phyloP scores from a whole-genome alignment of 495 filamentous ascomycete species.

The Venustampulla echinocandica region DNA sequence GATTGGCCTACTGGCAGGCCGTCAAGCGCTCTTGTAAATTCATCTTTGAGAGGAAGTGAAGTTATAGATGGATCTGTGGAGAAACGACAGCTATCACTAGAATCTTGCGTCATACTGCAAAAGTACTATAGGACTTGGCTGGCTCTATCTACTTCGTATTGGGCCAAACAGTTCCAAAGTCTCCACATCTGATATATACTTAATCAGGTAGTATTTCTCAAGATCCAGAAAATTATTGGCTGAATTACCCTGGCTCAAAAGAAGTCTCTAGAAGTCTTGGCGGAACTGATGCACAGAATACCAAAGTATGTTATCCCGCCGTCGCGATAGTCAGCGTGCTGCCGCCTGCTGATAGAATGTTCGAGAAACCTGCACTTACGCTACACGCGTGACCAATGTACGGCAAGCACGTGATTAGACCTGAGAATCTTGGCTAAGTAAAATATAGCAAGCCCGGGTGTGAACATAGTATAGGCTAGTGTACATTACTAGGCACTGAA shows the following conservation, averaged over 20 bases:
- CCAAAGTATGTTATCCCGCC: background rate
- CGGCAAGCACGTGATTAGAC: too few species aligned
- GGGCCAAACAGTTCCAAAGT: background rate
- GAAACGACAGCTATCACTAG: background rate
- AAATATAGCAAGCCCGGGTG: too few species aligned
- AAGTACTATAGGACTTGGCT: background rate
- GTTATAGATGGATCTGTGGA: background rate
- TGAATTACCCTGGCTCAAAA: background rate
- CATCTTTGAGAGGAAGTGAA: background rate
- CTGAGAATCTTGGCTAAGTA: conserved; percentile 11
- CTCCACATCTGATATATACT: background rate
- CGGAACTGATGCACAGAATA: background rate
- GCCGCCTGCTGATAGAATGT: conserved; percentile 12
- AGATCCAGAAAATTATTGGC: background rate
- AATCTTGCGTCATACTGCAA: background rate
- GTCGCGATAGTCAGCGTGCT: too few species aligned
- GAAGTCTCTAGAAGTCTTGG: background rate
- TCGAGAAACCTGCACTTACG: conserved; percentile 18
- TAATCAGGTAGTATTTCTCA: background rate
- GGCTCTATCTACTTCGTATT: background rate
- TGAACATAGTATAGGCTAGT: too few species aligned
- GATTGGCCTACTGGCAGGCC: background rate
- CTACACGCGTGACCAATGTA: conserved; percentile 14
- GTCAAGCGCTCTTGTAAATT: background rate
- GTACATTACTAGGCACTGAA: too few species aligned